These are phyloP conservation scores for Xylaria sp. DNA, from an alignment of 2,329 filamentous ascomycete genomes.

Conservation along the genomic window DNA sequence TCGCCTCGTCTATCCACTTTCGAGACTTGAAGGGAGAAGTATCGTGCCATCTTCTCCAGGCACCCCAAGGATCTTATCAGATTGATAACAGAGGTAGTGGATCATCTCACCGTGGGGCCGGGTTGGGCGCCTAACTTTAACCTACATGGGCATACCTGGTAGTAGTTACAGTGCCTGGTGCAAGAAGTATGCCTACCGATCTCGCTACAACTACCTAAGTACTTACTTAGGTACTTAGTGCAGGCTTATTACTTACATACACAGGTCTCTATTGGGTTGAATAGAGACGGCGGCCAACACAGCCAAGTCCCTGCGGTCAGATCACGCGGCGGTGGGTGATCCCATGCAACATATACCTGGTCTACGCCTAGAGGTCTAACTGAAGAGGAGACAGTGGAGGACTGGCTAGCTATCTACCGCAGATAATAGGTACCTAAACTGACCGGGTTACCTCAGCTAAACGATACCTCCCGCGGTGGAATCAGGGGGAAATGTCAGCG, in stretches of 20 bases:
- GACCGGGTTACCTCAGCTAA: neutral
- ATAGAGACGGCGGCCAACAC: neutral
- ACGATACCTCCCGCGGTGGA: neutral
- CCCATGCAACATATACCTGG: neutral
- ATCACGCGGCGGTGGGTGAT: neutral
- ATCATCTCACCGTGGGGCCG: slow-evolving; percentile 21
- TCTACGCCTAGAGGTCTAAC: neutral
- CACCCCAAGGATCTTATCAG: slow-evolving; percentile 45
- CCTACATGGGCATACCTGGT: neutral
- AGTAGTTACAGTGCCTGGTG: neutral
- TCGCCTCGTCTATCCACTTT: neutral
- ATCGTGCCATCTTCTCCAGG: neutral
- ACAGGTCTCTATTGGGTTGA: neutral
- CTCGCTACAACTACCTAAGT: neutral
- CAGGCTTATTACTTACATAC: no score
- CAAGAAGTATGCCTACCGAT: neutral
- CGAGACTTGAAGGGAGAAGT: slow-evolving; percentile 15
- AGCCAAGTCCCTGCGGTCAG: neutral
- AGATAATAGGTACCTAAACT: no score
- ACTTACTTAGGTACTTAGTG: no score
- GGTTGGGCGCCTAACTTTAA: neutral
- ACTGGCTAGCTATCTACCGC: no score
- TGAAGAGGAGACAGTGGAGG: no score
- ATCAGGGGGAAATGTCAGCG: slow-evolving; percentile 13
- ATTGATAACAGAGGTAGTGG: slow-evolving; percentile 41